These are phyloP conservation scores for Lycium barbarum DNA, from an alignment of 257 asterid species.

Conservation along the genomic window DNA sequence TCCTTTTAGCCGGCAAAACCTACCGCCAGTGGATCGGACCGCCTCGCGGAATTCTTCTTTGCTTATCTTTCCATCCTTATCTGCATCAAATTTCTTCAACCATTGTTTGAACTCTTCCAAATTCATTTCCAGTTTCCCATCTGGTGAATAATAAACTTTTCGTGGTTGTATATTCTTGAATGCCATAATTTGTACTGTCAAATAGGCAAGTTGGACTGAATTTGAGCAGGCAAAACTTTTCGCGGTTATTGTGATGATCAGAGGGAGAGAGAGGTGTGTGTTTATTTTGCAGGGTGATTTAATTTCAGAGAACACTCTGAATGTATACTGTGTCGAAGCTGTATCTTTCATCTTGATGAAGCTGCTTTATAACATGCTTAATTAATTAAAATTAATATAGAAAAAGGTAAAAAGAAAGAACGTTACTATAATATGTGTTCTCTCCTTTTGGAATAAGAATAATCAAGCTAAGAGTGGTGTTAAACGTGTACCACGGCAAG, in stretches of 20 bases:
- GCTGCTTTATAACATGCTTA: neutral
- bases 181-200: neutral
- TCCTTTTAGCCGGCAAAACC: constrained; percentile 44
- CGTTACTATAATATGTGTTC: neutral
- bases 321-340: neutral
- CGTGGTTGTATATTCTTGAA: neutral
- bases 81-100: constrained; percentile 44
- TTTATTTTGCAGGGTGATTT: neutral
- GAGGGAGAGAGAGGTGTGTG: neutral
- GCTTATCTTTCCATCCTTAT: constrained; percentile 46
- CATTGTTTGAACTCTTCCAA: constrained; percentile 51
- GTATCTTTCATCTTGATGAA: neutral
- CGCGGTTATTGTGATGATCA: neutral
- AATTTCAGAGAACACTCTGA: neutral
- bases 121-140: constrained; percentile 43
- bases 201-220: neutral
- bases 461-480: neutral
- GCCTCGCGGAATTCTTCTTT: constrained; percentile 48
- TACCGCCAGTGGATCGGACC: constrained; percentile 30
- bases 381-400: neutral
- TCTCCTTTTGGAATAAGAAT: neutral
- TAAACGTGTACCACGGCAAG: neutral
- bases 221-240: neutral
- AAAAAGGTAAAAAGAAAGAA: neutral
- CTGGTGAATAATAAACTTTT: neutral